Evolutionary conservation across 2,329 filamentous ascomycete genomes (phyloP).

Genomic region (Fusarium caatingaense): DNA sequence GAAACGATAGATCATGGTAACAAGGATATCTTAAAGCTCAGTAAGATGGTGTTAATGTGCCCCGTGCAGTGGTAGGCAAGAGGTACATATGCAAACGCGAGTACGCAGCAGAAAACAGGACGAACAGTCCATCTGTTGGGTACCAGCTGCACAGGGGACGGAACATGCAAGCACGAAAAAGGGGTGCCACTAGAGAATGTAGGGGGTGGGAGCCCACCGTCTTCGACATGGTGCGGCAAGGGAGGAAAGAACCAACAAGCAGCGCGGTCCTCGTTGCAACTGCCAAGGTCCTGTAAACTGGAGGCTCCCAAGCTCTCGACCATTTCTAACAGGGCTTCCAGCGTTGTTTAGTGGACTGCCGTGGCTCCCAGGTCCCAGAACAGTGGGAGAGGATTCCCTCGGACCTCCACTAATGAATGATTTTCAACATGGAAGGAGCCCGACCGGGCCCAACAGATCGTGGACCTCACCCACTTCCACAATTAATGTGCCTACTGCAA

Average conservation of each 20-base stretch:
- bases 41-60: slow-evolving; percentile 4
- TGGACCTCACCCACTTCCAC: slow-evolving; percentile 16
- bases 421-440: slow-evolving; percentile 32
- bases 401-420: slow-evolving; percentile 29
- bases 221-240: slow-evolving; percentile 42
- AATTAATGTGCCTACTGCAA: neutral
- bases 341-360: slow-evolving; percentile 9
- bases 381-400: slow-evolving; percentile 1
- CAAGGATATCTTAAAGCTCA: slow-evolving; percentile 28
- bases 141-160: slow-evolving; percentile 35
- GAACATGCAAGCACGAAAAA: slow-evolving; percentile 4
- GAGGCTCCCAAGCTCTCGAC: neutral
- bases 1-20: slow-evolving; percentile 31
- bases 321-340: slow-evolving; percentile 13
- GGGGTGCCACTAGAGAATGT: slow-evolving; percentile 31
- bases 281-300: slow-evolving; percentile 14
- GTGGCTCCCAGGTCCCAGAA: neutral
- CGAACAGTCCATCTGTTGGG: slow-evolving; percentile 37
- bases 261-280: neutral
- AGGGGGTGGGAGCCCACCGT: slow-evolving; percentile 26
- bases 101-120: slow-evolving; percentile 35
- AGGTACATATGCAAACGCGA: slow-evolving; percentile 7
- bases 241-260: slow-evolving; percentile 27
- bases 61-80: slow-evolving; percentile 7
- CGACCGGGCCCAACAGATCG: slow-evolving; percentile 6